Base-by-base conservation (phyloP, 306 rosid species). In the Abrus pulchellus region DNA sequence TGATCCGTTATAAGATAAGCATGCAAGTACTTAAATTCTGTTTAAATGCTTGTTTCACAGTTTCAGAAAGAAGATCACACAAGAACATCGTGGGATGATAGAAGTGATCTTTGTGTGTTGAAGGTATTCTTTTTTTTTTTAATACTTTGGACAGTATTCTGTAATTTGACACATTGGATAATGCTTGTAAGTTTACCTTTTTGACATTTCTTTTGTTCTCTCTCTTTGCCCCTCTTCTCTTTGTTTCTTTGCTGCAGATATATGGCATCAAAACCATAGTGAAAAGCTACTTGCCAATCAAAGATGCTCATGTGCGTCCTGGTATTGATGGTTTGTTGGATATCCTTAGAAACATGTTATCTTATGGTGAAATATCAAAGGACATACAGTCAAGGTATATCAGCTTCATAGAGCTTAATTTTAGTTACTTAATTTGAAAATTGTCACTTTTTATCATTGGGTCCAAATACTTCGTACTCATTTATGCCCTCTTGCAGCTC, bases 231-330 rank as follows among this genome's bases (percentile, higher is more conserved):
- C 44, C 82, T 50, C 49, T 28, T 75, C 43, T 20, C 14, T 60
- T 60, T 52, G 13, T 47, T 71, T 48, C 9, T 83, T 53, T 45
- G 66, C 75, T 79, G 80, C 86, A 96, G 99, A 92, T 93, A 82
- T 96, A 80, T 77, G 98, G 97, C 77, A 88, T 96, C 27, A 96
- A 96, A 88, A 96, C 99, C 36, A 74, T 96, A 68, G 99, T 96
- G 68, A 96, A 96, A 82, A 93, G 99, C 91, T 96, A 89, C 86
- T 85, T 92, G 88, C 98, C 99, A 38, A 91, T 89, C 68, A 96
- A 93, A 89, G 99, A 93, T 87, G 98, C 98, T 70, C 94, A 92
- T 84, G 89, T 92, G 76, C 99, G 97, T 82, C 81, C 90, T 71
- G 92, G 90, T 84, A 88, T 96, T 76, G 91, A 88, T 76, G 84